Percentiles rank a stretch among this genome's conserved stretches.
These are phyloP conservation scores for Lolium perenne DNA, from an alignment of 176 grass and related monocot genomes.

Conservation along the genomic window DNA sequence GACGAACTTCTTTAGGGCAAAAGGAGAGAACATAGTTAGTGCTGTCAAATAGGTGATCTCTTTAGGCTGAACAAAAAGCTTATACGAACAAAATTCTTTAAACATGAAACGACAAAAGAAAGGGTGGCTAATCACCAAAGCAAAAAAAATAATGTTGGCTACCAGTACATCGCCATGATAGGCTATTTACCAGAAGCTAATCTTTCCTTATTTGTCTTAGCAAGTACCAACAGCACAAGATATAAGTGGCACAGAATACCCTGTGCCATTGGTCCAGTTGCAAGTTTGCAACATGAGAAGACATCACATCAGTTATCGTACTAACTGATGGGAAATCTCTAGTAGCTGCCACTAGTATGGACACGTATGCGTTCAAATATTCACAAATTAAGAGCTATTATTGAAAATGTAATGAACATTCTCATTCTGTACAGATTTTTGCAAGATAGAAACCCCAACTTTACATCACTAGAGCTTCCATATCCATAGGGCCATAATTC, in stretches of 20 bases:
- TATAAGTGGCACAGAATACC: neutral
- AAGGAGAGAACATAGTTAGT: too few relatives aligned
- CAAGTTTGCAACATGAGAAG: conserved; percentile 15
- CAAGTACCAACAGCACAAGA: neutral
- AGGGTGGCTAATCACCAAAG: neutral
- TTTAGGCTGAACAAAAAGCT: neutral
- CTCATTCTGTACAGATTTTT: conserved; percentile 68
- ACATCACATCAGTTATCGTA: neutral
- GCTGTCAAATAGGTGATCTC: neutral
- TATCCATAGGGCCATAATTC: conserved; percentile 43
- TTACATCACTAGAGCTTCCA: conserved; percentile 52
- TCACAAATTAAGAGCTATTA: conserved; percentile 62
- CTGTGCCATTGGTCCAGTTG: conserved; percentile 6
- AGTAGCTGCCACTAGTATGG: neutral
- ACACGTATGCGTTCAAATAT: conserved; percentile 42
- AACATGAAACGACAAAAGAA: neutral
- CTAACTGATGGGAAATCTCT: neutral
- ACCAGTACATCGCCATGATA: neutral
- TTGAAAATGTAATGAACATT: conserved; percentile 62
- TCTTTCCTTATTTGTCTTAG: neutral
- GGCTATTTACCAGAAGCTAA: neutral
- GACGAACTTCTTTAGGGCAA: neutral
- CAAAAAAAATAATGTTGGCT: neutral
- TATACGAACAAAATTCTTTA: neutral
- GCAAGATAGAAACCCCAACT: conserved; percentile 52